Evolutionary conservation across 2,329 filamentous ascomycete species (phyloP), one percentile per base, ranked within the genome.

Genomic region (Elsinoe arachidis): DNA sequence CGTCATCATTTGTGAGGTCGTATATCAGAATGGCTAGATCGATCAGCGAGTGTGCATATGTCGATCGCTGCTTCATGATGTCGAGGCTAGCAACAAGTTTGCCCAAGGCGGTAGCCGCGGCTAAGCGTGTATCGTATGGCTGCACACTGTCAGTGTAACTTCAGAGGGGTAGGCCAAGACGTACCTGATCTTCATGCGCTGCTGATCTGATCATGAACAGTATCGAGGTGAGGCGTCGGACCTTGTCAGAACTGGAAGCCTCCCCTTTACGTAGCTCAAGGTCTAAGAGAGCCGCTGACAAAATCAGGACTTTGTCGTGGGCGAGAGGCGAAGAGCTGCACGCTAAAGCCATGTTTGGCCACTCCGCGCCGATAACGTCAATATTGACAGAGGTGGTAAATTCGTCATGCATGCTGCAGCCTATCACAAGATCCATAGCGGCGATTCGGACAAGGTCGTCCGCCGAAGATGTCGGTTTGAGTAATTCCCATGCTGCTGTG

Each of bases 1-100:
- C 92, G 67, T 97, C 92, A 67, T 97, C 93, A 66, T 88, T 87
- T 3, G 95, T 78, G 46, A 84, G 77, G 67, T 90, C 85, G 70
- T 93, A 91, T 1, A 92, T 38, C 73, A 2, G 85, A 76, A 4
- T 90, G 69, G 54, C 87, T 79, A 81, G 74, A 1, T 80, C 74
- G 1, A 89, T 69, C 34, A 82, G 58, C 5, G 26, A 17, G 12
- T 56, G 9, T 10, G 62, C 55, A 15, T 34, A 47, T 17, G 1
- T 3, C 3, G 30, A 12, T 1, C 12, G 1, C 1, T 53, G 37
- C n/a, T 30, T 44, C 7, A 60, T 21, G 12, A 44, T 21, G 9
- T 5, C 12, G 3, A 60, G 49, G 21, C 58, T 39, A 3, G 34
- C 26, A 4, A 33, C 12, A 11, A 69, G 46, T 12, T 62, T 60